phyloP scores from a whole-genome alignment of 495 filamentous ascomycete species.

The Endocarpon pusillum region DNA sequence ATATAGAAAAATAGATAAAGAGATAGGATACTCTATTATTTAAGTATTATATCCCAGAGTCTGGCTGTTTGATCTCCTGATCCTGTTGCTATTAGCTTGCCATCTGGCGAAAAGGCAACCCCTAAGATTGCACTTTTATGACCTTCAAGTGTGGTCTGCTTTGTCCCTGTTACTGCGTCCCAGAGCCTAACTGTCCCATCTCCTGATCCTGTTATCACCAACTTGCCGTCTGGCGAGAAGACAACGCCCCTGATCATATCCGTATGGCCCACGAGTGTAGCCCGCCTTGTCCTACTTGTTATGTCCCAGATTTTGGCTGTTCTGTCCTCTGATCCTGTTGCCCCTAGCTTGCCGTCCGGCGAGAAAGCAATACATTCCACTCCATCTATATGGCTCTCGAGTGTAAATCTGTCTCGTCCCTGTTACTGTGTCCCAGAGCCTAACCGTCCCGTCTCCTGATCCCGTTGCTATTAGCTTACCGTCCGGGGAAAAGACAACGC shows the following conservation, averaged over 20 bases:
- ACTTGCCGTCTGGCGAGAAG: conserved; percentile 11
- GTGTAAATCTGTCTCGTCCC: conserved; percentile 4
- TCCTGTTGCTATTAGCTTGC: too few species aligned
- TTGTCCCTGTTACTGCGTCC: conserved; percentile 4
- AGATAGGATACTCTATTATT: too few species aligned
- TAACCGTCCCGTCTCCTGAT: conserved; percentile 94
- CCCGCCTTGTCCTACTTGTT: neutral
- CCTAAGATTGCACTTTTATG: neutral
- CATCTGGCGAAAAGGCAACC: neutral
- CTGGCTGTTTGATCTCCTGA: too few species aligned
- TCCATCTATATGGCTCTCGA: conserved; percentile 5
- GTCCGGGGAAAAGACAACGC: conserved; percentile 24
- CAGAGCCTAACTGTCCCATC: conserved; percentile 11
- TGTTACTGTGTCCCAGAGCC: too few species aligned
- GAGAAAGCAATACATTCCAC: conserved; percentile 3
- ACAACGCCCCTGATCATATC: conserved; percentile 8
- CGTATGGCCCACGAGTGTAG: neutral
- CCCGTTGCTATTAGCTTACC: conserved; percentile 91
- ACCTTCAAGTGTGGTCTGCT: neutral
- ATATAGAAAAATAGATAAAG: too few species aligned
- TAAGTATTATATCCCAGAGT: too few species aligned
- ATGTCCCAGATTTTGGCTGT: conserved; percentile 13
- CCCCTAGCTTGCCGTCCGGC: conserved; percentile 2
- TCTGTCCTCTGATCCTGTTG: conserved; percentile 1
- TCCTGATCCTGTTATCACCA: conserved; percentile 8